Percentiles rank a stretch among this genome's conserved stretches.
phyloP scores from a whole-genome alignment of 129 eudicot species.

The Flaveria sonorensis region DNA sequence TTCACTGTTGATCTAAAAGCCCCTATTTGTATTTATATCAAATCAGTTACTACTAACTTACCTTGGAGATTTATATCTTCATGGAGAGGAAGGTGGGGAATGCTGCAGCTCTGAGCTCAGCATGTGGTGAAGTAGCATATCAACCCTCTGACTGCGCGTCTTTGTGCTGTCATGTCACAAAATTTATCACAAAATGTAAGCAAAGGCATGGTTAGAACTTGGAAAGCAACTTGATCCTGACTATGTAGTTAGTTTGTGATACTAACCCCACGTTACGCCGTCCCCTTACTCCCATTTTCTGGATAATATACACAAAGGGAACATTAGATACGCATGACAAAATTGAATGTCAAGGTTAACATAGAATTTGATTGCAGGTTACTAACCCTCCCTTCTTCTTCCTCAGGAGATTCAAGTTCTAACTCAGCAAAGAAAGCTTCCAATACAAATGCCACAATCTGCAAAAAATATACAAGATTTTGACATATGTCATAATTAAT shows the following conservation, averaged over 20 bases:
- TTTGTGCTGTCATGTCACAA: slow-evolving; percentile 51
- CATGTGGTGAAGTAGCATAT: slow-evolving; percentile 85
- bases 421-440: slow-evolving; percentile 96
- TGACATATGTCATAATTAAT: not conserved
- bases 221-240: not conserved
- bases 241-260: not conserved
- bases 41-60: not conserved
- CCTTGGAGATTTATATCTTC: slow-evolving; percentile 23
- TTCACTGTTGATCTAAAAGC: not conserved
- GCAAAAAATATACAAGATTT: slow-evolving; percentile 32
- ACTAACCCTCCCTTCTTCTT: slow-evolving; percentile 56
- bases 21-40: not conserved
- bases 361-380: slow-evolving; percentile 4
- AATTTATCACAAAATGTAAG: slow-evolving; percentile 8
- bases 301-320: slow-evolving; percentile 18
- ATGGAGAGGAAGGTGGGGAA: slow-evolving; percentile 40
- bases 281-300: slow-evolving; percentile 47
- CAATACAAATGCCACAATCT: slow-evolving; percentile 96
- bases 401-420: slow-evolving; percentile 69
- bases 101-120: slow-evolving; percentile 67
- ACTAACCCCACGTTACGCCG: slow-evolving; percentile 65
- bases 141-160: slow-evolving; percentile 82
- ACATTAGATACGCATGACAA: slow-evolving; percentile 14
- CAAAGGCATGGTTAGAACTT: not conserved
- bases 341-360: slow-evolving; percentile 7